A percentile compares a stretch with the other conserved stretches of the same genome.
Conservation (phyloP, 192 early-diverging fungal species). For the Chytriomyces sp. region DNA sequence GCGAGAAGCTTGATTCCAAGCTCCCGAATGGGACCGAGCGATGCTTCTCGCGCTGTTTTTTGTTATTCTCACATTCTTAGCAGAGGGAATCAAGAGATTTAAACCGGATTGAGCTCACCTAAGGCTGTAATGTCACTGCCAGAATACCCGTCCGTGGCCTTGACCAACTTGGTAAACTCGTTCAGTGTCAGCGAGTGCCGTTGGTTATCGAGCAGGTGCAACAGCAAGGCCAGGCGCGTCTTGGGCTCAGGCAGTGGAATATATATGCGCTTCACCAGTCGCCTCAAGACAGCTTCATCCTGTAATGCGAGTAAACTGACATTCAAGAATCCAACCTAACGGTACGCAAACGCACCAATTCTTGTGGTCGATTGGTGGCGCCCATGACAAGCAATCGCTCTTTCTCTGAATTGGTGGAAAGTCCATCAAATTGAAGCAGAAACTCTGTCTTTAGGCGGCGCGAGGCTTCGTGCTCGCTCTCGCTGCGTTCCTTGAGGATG, state of each 20-base stretch:
- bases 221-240: conserved; percentile 46
- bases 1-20: conserved; percentile 48
- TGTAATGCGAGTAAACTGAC: too few species aligned
- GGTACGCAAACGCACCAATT: too few species aligned
- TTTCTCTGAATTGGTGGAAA: conserved; percentile 66
- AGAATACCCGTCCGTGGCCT: conserved; percentile 53
- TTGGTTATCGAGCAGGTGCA: conserved; percentile 43
- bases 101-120: conserved; percentile 27
- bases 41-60: conserved; percentile 59
- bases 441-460: conserved; percentile 99
- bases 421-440: conserved; percentile 97
- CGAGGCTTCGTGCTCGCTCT: conserved; percentile 93
- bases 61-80: too few species aligned
- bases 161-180: conserved; percentile 40
- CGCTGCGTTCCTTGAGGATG: conserved; percentile 88
- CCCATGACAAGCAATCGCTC: conserved; percentile 69
- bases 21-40: conserved; percentile 52
- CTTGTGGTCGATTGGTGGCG: conserved; percentile 96
- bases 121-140: conserved; percentile 56
- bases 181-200: conserved; percentile 29
- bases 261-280: conserved; percentile 59
- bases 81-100: too few species aligned
- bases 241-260: conserved; percentile 57
- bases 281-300: conserved; percentile 57
- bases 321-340: conserved; percentile 3